Conservation (phyloP, 2,329 filamentous ascomycete genomes). For the Pleoardoris graminearum region DNA sequence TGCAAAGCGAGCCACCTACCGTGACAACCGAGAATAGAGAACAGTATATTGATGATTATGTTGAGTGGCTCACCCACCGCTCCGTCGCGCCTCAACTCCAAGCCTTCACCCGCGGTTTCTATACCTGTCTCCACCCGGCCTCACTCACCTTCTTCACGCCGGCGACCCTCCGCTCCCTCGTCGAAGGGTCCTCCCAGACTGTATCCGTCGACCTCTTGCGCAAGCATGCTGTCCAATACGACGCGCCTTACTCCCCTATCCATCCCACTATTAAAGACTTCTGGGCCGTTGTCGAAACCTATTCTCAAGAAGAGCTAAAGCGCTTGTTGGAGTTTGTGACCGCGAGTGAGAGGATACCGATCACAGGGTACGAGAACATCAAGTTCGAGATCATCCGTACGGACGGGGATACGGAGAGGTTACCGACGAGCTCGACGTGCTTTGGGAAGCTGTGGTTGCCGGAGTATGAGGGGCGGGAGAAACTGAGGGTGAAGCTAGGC, state of each 20-base stretch:
- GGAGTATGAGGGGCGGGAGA: conserved; percentile 72
- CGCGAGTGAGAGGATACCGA: conserved; percentile 84
- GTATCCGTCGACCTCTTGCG: conserved; percentile 78
- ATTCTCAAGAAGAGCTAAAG: conserved; percentile 69
- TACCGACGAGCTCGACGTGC: conserved; percentile 91
- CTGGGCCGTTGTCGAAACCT: conserved; percentile 76
- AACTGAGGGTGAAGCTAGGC: conserved; percentile 73
- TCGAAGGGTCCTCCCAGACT: conserved; percentile 75
- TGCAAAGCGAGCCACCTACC: conserved; percentile 60
- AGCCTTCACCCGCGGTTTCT: conserved; percentile 82
- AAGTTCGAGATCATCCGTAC: conserved; percentile 84
- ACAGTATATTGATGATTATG: conserved; percentile 81
- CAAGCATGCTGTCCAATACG: conserved; percentile 70
- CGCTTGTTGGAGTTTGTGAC: conserved; percentile 92
- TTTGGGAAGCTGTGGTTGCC: conserved; percentile 87
- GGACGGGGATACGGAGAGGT: conserved; percentile 59
- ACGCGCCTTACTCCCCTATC: conserved; percentile 71
- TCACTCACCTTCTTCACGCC: conserved; percentile 58
- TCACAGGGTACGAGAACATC: conserved; percentile 79
- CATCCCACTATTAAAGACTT: conserved; percentile 77
- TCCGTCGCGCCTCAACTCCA: conserved; percentile 76
- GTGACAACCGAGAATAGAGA: conserved; percentile 81
- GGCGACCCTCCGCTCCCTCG: conserved; percentile 69
- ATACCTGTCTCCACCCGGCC: conserved; percentile 69
- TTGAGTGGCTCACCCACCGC: conserved; percentile 77